These are phyloP conservation scores for Lagenidium sp. DNA, from an alignment of 352 stramenopile species.

Conservation along the genomic window DNA sequence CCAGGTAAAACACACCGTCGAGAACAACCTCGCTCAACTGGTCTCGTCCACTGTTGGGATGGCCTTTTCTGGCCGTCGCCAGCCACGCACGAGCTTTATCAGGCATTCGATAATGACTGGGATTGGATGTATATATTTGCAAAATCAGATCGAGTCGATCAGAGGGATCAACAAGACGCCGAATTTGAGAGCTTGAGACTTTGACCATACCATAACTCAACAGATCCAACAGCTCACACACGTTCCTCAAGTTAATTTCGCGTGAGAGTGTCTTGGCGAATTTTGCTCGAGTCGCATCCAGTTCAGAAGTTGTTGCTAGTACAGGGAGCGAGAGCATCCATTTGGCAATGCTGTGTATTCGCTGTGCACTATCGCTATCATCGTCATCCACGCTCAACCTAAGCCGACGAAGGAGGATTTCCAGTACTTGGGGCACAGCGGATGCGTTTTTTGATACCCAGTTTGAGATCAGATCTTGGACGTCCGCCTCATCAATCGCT, in stretches of 20 bases:
- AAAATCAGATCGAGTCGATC: slow-evolving; percentile 30
- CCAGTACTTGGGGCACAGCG: slow-evolving; percentile 31
- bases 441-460: slow-evolving; percentile 40
- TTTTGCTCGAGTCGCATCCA: background rate
- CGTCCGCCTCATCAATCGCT: slow-evolving; percentile 10
- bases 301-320: slow-evolving; percentile 10
- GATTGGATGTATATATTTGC: slow-evolving; percentile 51
- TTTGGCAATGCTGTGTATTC: slow-evolving; percentile 14
- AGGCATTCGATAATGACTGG: slow-evolving; percentile 52
- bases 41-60: slow-evolving; percentile 6
- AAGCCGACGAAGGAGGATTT: slow-evolving; percentile 23
- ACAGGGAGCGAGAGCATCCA: slow-evolving; percentile 22
- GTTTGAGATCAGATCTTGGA: slow-evolving; percentile 35
- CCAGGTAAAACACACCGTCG: slow-evolving; percentile 38
- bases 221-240: slow-evolving; percentile 34
- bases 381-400: slow-evolving; percentile 20
- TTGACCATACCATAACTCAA: slow-evolving; percentile 49
- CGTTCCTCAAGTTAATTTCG: slow-evolving; percentile 3
- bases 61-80: too few species aligned
- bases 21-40: slow-evolving; percentile 17
- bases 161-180: slow-evolving; percentile 6
- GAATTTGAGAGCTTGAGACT: slow-evolving; percentile 20
- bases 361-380: slow-evolving; percentile 8
- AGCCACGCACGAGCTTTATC: slow-evolving; percentile 35
- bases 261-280: slow-evolving; percentile 3